Conservation (phyloP, 2,329 filamentous ascomycete genomes). For the Fusarium bulbicola region DNA sequence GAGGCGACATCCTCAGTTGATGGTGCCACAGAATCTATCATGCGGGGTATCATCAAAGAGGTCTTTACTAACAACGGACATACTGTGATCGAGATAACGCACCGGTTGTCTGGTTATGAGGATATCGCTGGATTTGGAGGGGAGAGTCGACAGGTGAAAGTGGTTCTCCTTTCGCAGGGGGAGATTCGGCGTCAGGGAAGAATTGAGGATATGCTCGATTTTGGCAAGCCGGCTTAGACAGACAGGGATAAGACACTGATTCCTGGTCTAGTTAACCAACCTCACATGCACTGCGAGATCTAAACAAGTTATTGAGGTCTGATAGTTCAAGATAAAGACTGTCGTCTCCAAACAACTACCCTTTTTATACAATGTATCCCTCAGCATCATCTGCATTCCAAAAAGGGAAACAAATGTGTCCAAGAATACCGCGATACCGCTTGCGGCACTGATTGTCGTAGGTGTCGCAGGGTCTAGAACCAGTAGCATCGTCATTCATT, state of each 20-base stretch:
- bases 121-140: accelerated
- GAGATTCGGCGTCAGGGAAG: neutral
- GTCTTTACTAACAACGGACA: neutral
- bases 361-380: neutral
- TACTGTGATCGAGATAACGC: neutral
- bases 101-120: neutral
- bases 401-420: neutral
- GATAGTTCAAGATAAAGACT: neutral
- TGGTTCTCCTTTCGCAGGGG: neutral
- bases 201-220: neutral
- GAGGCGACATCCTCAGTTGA: neutral
- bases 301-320: neutral
- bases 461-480: neutral
- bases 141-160: neutral
- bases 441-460: neutral
- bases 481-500: neutral
- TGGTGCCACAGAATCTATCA: neutral
- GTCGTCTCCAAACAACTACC: neutral
- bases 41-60: neutral
- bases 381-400: neutral
- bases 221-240: neutral
- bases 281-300: too few relatives aligned
- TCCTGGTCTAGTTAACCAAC: neutral
- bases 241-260: neutral
- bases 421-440: neutral